A percentile compares a stretch with the other conserved stretches of the same genome.
Conservation (phyloP, 2,329 filamentous ascomycete species). For the Mycosphaerella arachidis region DNA sequence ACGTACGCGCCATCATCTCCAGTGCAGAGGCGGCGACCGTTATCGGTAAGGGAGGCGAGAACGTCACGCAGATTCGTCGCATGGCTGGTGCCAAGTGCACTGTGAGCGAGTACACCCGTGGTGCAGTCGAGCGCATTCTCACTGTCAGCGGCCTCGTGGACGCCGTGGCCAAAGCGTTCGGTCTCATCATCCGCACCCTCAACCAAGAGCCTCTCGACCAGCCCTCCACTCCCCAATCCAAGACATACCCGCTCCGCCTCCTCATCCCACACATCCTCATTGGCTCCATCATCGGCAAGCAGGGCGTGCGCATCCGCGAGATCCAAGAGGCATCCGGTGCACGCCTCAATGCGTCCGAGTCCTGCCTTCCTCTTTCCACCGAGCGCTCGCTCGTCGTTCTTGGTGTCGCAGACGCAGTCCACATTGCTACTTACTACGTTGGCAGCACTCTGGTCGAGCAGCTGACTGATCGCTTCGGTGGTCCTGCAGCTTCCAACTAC, state of each 20-base stretch:
- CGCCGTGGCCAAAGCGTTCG: constrained; percentile 96
- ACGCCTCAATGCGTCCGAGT: constrained; percentile 91
- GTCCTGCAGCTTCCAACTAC: constrained; percentile 94
- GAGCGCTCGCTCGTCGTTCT: constrained; percentile 97
- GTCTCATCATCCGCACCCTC: constrained; percentile 92
- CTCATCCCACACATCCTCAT: constrained; percentile 96
- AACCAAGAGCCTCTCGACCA: constrained; percentile 93
- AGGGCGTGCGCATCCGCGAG: constrained; percentile 90
- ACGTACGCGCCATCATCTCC: constrained; percentile 93
- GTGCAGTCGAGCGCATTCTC: constrained; percentile 93
- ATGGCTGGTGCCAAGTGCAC: constrained; percentile 97
- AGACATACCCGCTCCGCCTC: constrained; percentile 93
- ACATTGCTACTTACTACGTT: constrained; percentile 98
- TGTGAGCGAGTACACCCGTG: constrained; percentile 95
- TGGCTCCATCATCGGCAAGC: constrained; percentile 97
- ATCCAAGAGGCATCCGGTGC: constrained; percentile 98
- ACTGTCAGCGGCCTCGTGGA: constrained; percentile 96
- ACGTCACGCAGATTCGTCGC: constrained; percentile 93
- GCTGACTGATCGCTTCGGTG: constrained; percentile 92
- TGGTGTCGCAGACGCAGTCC: constrained; percentile 94
- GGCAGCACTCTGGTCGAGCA: constrained; percentile 97
- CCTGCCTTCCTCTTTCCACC: constrained; percentile 87
- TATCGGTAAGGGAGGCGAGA: constrained; percentile 97
- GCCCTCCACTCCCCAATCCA: constrained; percentile 86
- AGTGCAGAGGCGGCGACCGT: constrained; percentile 96